Evolutionary conservation across 139 green algal genomes (phyloP).

Genomic region (Monoraphidium neglectum): DNA sequence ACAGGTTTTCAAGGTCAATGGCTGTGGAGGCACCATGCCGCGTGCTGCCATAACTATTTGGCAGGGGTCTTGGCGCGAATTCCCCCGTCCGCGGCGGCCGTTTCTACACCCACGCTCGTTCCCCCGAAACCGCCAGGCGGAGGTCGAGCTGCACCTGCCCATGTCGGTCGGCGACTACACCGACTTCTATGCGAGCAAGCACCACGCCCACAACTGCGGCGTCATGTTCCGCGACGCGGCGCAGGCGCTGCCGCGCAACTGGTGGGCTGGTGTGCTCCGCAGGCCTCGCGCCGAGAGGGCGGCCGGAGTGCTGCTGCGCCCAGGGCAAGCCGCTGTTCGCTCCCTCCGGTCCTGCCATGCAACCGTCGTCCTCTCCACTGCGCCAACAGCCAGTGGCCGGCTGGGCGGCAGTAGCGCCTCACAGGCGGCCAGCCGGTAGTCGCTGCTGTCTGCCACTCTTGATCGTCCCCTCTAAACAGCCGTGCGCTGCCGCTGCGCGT

Average conservation of each 20-base stretch:
- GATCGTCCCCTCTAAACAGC: no score
- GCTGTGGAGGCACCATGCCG: not conserved
- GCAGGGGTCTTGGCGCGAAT: not conserved
- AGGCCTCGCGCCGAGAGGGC: no score
- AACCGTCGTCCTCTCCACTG: no score
- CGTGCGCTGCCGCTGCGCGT: no score
- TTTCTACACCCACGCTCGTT: not conserved
- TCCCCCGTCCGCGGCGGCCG: not conserved
- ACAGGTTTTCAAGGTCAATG: not conserved
- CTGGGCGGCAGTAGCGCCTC: no score
- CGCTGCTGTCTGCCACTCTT: no score
- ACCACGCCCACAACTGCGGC: constrained; percentile 89
- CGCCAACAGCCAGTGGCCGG: no score
- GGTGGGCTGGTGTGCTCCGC: no score
- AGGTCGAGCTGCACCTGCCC: constrained; percentile 81
- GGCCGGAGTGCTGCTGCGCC: no score
- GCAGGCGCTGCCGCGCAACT: constrained; percentile 85
- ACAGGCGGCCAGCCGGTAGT: no score
- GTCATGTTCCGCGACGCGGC: constrained; percentile 78
- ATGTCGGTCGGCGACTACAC: constrained; percentile 90
- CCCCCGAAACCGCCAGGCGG: constrained; percentile 30
- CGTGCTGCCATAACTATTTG: not conserved
- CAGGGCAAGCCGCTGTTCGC: no score
- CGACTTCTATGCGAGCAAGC: constrained; percentile 91
- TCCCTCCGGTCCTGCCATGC: no score